A percentile compares a stretch with the other conserved stretches of the same genome.
These are phyloP conservation scores for Brassica balearica DNA, from an alignment of 441 rosid species.

Conservation along the genomic window DNA sequence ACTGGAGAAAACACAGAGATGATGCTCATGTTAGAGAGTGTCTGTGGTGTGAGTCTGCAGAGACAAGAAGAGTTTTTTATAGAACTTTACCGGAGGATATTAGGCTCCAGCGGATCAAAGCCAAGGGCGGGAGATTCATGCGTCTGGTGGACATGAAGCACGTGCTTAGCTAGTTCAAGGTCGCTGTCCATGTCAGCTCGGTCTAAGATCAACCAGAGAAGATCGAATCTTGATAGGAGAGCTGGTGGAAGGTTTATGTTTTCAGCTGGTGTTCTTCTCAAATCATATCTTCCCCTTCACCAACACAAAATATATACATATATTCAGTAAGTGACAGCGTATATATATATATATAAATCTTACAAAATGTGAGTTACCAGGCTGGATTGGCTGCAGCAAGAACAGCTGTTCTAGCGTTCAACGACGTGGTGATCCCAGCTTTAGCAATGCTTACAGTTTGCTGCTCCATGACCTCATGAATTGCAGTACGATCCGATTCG, in stretches of 20 bases:
- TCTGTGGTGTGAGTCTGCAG: not conserved
- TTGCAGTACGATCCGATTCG: slow-evolving; percentile 98
- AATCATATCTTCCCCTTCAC: slow-evolving; percentile 97
- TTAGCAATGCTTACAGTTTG: slow-evolving; percentile 99
- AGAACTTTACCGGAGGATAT: slow-evolving; percentile 73
- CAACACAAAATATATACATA: slow-evolving; percentile 20
- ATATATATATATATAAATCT: too few relatives aligned
- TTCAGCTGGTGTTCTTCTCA: slow-evolving; percentile 98
- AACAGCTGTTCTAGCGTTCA: slow-evolving; percentile 98
- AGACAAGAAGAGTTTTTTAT: not conserved
- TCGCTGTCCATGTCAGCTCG: slow-evolving; percentile 98
- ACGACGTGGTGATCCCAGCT: slow-evolving; percentile 98
- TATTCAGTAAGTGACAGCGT: too few relatives aligned
- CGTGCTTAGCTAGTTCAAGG: slow-evolving; percentile 97
- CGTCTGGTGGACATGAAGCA: slow-evolving; percentile 92
- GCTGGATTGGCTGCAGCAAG: slow-evolving; percentile 99
- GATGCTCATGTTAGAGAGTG: slow-evolving; percentile 22
- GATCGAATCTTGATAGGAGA: slow-evolving; percentile 95
- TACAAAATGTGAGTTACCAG: slow-evolving; percentile 56
- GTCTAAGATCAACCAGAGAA: slow-evolving; percentile 97
- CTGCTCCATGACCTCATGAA: slow-evolving; percentile 99
- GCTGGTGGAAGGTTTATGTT: slow-evolving; percentile 98
- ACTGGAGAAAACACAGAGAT: slow-evolving; percentile 50
- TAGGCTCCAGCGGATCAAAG: slow-evolving; percentile 89
- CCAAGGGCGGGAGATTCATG: slow-evolving; percentile 96